These are phyloP conservation scores for Trypanosoma caninum DNA, from an alignment of 208 protist species.

Conservation along the genomic window DNA sequence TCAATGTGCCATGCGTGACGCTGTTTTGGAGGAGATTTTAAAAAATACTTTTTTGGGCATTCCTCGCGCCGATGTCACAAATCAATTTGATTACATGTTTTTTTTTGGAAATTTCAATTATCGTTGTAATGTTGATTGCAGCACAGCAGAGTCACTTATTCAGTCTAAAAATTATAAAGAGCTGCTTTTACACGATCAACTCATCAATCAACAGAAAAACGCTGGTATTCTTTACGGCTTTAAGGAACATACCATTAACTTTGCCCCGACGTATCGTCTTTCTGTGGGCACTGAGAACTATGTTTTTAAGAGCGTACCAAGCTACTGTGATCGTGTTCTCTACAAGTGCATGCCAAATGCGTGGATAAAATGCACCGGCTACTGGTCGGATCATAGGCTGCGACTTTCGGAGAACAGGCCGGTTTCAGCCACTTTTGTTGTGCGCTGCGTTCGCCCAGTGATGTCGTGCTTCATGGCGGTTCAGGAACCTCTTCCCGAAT, in stretches of 20 bases:
- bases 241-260: conserved; percentile 43
- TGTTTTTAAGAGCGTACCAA: conserved; percentile 21
- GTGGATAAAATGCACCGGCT: conserved; percentile 29
- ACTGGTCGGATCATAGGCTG: conserved; percentile 14
- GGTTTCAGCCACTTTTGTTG: conserved; percentile 28
- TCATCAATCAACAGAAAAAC: conserved; percentile 31
- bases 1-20: conserved; percentile 23
- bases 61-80: conserved; percentile 24
- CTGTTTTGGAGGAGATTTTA: conserved; percentile 37
- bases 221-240: conserved; percentile 41
- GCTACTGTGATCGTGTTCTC: conserved; percentile 37
- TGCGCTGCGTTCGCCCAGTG: conserved; percentile 30
- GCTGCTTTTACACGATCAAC: conserved; percentile 43
- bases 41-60: conserved; percentile 28
- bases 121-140: conserved; percentile 24
- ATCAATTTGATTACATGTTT: conserved; percentile 48
- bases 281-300: conserved; percentile 25
- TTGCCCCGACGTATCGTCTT: conserved; percentile 74
- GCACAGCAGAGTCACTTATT: conserved; percentile 12
- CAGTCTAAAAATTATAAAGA: conserved; percentile 27
- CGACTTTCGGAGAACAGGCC: conserved; percentile 29
- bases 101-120: conserved; percentile 54
- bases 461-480: conserved; percentile 31
- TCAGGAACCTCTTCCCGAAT: conserved; percentile 28
- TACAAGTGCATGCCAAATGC: conserved; percentile 26